Evolutionary conservation across 1,284 basidiomycete species (phyloP).

Genomic region (Leccinum angustisporum): DNA sequence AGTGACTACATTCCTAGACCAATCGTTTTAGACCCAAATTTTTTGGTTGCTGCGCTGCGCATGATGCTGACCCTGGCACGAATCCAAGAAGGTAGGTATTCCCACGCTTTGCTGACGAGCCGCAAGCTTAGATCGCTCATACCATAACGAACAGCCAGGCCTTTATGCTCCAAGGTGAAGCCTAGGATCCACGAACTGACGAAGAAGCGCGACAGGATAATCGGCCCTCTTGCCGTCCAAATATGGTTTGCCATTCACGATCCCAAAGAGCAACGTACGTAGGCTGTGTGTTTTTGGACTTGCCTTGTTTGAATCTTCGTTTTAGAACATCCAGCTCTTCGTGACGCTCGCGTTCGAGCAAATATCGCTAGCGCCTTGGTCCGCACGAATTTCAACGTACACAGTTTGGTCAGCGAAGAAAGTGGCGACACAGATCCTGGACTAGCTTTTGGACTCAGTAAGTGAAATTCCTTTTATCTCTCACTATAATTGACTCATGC

Average conservation of each 20-base stretch:
- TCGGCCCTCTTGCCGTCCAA: background rate
- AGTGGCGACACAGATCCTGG: background rate
- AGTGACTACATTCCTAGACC: background rate
- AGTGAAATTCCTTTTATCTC: background rate
- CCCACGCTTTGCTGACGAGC: background rate
- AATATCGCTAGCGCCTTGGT: constrained; percentile 22
- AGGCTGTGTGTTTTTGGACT: background rate
- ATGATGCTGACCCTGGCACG: background rate
- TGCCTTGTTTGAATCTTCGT: background rate
- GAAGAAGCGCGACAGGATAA: background rate
- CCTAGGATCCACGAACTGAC: background rate
- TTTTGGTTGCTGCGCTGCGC: background rate
- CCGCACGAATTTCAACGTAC: constrained; percentile 1
- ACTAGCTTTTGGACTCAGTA: constrained; percentile 26
- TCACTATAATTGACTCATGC: background rate
- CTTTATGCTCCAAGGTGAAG: background rate
- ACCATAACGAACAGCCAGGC: background rate
- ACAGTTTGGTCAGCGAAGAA: background rate
- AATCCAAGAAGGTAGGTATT: background rate
- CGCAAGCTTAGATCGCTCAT: background rate
- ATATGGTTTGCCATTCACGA: background rate
- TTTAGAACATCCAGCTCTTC: constrained; percentile 9
- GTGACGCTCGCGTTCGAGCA: constrained; percentile 8
- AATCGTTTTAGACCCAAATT: background rate
- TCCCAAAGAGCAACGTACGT: constrained; percentile 8